Conservation (phyloP, 495 filamentous ascomycete species). For the Evansstolkia leycettana region DNA sequence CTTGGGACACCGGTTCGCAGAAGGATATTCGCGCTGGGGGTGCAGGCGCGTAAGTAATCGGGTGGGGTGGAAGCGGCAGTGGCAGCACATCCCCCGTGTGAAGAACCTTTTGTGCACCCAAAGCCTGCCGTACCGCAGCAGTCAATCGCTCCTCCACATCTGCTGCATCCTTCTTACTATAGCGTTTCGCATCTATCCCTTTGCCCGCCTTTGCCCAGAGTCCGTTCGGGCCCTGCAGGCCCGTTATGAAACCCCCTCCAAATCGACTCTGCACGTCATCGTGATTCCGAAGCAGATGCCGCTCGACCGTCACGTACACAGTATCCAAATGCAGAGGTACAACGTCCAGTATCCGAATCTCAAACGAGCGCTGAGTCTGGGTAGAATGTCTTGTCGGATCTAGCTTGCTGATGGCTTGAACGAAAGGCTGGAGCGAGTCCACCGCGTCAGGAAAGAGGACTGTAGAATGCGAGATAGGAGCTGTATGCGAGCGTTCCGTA, state of each 20-base stretch:
- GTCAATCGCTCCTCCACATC: conserved; percentile 55
- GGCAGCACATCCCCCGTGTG: conserved; percentile 77
- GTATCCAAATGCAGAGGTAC: conserved; percentile 67
- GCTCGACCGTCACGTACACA: conserved; percentile 74
- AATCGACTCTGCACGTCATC: conserved; percentile 52
- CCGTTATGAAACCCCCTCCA: conserved; percentile 43
- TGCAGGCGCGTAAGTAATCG: conserved; percentile 73
- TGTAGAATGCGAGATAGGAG: conserved; percentile 62
- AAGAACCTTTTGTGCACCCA: conserved; percentile 58
- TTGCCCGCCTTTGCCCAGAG: conserved; percentile 28
- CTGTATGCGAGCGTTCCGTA: conserved; percentile 60
- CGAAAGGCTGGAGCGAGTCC: conserved; percentile 65
- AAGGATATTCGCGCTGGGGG: conserved; percentile 56
- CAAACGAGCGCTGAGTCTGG: conserved; percentile 49
- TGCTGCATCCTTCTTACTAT: conserved; percentile 21
- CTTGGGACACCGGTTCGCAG: conserved; percentile 73
- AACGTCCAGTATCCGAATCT: conserved; percentile 73
- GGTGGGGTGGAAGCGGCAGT: conserved; percentile 72
- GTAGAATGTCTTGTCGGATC: conserved; percentile 38
- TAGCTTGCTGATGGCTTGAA: conserved; percentile 49
- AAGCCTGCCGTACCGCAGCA: conserved; percentile 63
- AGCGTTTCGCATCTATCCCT: conserved; percentile 21
- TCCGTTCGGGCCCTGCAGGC: conserved; percentile 20
- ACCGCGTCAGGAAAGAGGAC: conserved; percentile 75
- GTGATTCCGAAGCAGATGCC: conserved; percentile 51